phyloP scores from a whole-genome alignment of 2,329 filamentous ascomycete species.

The Plectosphaerella sp. region DNA sequence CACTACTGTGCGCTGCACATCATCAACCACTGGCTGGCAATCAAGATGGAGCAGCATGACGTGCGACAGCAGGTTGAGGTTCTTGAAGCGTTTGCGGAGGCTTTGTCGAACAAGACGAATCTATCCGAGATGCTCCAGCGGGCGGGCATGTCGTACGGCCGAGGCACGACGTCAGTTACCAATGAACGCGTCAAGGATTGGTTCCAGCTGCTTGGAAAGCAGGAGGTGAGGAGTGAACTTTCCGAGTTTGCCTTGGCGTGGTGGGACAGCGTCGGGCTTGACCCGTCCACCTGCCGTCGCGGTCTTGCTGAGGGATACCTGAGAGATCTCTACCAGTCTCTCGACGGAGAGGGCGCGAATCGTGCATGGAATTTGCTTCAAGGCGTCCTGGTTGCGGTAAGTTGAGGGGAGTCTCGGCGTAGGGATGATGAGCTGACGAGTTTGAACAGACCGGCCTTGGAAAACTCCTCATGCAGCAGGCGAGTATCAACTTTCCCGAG shows the following conservation, averaged over 20 bases:
- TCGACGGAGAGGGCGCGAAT: constrained; percentile 3
- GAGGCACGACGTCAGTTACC: not conserved
- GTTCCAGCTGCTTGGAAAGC: not conserved
- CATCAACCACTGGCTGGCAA: constrained; percentile 11
- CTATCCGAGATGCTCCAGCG: constrained; percentile 11
- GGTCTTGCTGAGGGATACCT: constrained; percentile 14
- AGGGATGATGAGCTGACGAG: not conserved
- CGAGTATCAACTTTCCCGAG: constrained; percentile 11
- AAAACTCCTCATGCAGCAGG: constrained; percentile 10
- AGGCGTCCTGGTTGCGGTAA: not conserved
- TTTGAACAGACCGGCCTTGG: constrained; percentile 10
- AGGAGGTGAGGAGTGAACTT: constrained; percentile 1
- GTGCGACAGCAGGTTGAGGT: constrained; percentile 13
- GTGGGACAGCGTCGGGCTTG: constrained; percentile 13
- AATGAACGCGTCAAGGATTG: not conserved
- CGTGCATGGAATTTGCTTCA: constrained; percentile 3
- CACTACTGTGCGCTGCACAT: constrained; percentile 11
- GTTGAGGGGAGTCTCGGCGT: not conserved
- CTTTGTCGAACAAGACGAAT: constrained; percentile 11
- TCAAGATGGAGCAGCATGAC: constrained; percentile 12
- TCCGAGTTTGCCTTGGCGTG: constrained; percentile 10
- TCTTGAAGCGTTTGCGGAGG: constrained; percentile 14
- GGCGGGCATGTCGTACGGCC: not conserved
- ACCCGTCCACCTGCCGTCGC: not conserved
- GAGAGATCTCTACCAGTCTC: constrained; percentile 10